Percentiles rank a stretch among this genome's conserved stretches.
phyloP scores from a whole-genome alignment of 1,284 basidiomycete genomes.

The Ustilago curta region DNA sequence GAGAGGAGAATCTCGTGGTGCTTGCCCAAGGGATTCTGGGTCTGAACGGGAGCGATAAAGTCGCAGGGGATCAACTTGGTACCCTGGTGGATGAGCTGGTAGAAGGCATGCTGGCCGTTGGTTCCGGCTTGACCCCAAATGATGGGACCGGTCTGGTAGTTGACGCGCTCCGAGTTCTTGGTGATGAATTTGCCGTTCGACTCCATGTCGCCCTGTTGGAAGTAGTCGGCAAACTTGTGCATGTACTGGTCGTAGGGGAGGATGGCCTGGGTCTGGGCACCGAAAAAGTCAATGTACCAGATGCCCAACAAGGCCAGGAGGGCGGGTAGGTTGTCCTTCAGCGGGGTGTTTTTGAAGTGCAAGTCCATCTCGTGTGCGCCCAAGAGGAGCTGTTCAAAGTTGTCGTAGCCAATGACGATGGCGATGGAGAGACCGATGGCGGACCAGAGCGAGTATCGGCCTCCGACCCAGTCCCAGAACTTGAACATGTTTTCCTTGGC shows the following conservation, averaged over 20 bases:
- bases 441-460: conserved; percentile 97
- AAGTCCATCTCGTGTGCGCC: conserved; percentile 98
- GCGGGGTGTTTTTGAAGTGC: conserved; percentile 88
- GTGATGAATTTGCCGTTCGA: conserved; percentile 97
- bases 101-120: conserved; percentile 99
- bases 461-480: conserved; percentile 99
- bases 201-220: conserved; percentile 99
- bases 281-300: conserved; percentile 99
- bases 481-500: conserved; percentile 95
- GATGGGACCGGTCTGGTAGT: conserved; percentile 98
- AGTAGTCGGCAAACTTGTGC: conserved; percentile 99
- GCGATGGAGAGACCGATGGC: conserved; percentile 96
- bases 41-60: conserved; percentile 93
- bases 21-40: conserved; percentile 87
- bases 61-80: conserved; percentile 81
- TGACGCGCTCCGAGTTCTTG: conserved; percentile 88
- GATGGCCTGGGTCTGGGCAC: conserved; percentile 91
- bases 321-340: conserved; percentile 93
- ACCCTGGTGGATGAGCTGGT: conserved; percentile 92
- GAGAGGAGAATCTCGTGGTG: conserved; percentile 97
- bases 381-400: conserved; percentile 88
- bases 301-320: conserved; percentile 90
- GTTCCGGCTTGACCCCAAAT: conserved; percentile 99
- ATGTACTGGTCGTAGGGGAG: conserved; percentile 98
- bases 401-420: conserved; percentile 90